phyloP scores from a whole-genome alignment of 495 filamentous ascomycete genomes.

The Podospora sp. region DNA sequence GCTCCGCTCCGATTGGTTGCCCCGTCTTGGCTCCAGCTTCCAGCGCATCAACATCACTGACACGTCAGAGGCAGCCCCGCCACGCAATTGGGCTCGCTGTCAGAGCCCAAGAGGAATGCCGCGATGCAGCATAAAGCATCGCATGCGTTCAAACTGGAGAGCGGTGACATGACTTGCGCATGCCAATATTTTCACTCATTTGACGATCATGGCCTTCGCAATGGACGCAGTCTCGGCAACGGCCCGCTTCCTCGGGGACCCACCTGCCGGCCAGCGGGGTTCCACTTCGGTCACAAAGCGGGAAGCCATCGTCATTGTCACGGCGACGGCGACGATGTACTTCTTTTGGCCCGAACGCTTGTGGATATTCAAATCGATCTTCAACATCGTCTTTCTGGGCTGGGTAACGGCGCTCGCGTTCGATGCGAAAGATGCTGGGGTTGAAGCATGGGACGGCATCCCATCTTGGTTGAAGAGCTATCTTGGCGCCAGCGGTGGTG shows the following conservation, averaged over 20 bases:
- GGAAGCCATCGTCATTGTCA: conserved; percentile 8
- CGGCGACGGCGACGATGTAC: conserved; percentile 7
- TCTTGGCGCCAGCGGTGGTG: neutral
- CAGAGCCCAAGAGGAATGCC: neutral
- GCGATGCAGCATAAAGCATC: neutral
- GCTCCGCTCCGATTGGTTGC: neutral
- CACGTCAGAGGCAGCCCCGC: conserved; percentile 6
- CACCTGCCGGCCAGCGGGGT: conserved; percentile 11
- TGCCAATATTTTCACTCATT: neutral
- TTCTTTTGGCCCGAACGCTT: conserved; percentile 9
- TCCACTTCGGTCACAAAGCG: conserved; percentile 9
- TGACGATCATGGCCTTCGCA: neutral
- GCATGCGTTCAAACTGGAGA: neutral
- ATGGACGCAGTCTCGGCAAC: conserved; percentile 10
- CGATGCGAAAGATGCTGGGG: conserved; percentile 3
- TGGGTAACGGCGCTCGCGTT: conserved; percentile 8
- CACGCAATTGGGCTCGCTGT: conserved; percentile 6
- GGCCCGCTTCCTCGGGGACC: conserved; percentile 5
- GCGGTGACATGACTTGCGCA: neutral
- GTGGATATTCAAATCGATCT: conserved; percentile 11
- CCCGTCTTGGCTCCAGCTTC: neutral
- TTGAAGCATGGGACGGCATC: conserved; percentile 13
- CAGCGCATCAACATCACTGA: neutral
- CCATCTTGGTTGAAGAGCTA: conserved; percentile 9
- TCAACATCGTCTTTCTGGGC: neutral